Percentiles rank a stretch among this genome's conserved stretches.
phyloP scores from a whole-genome alignment of 129 eudicot species.

The Sambucus nigra region DNA sequence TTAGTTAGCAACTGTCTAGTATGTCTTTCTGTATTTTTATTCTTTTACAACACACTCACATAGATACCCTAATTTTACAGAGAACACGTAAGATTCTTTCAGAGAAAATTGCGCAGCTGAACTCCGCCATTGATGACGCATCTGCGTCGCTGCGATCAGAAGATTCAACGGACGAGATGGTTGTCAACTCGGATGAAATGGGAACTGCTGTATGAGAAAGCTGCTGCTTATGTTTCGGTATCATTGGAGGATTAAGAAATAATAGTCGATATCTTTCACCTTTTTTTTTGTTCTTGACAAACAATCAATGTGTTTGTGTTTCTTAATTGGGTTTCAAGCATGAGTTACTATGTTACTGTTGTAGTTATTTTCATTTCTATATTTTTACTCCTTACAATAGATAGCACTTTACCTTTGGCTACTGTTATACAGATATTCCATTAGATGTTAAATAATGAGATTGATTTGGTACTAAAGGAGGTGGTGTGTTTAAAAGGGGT shows the following conservation, averaged over 20 bases:
- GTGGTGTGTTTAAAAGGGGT: no score
- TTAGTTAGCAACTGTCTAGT: not conserved
- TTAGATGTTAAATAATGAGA: not conserved
- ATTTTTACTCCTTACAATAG: not conserved
- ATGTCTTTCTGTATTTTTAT: not conserved
- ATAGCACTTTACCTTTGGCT: not conserved
- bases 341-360: not conserved
- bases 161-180: slow-evolving; percentile 22
- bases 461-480: no score
- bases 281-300: not conserved
- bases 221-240: not conserved
- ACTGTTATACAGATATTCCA: not conserved
- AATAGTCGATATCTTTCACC: not conserved
- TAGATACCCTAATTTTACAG: slow-evolving; percentile 35
- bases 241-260: slow-evolving; percentile 2
- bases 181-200: slow-evolving; percentile 21
- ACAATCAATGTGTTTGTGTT: not conserved
- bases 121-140: slow-evolving; percentile 74
- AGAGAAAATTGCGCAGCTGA: slow-evolving; percentile 78
- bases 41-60: not conserved
- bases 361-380: not conserved
- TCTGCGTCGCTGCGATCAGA: slow-evolving; percentile 40
- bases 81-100: slow-evolving; percentile 60
- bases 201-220: slow-evolving; percentile 21
- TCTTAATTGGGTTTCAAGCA: not conserved